phyloP scores from a whole-genome alignment of 805 yeast species.

The Barnettozyma sp. region DNA sequence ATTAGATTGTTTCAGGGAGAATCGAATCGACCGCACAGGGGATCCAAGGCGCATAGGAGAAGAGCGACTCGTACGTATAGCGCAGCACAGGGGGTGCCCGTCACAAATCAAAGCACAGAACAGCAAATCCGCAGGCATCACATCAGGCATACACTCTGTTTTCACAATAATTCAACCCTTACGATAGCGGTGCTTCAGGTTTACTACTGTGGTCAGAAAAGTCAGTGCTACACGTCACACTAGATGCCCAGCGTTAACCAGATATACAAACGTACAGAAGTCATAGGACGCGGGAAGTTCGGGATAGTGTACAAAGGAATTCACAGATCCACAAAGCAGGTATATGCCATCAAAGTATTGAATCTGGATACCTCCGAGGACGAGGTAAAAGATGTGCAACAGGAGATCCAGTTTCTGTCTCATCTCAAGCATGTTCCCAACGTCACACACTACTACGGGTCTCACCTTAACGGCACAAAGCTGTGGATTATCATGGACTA shows the following conservation, averaged over 20 bases:
- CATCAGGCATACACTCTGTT: no score
- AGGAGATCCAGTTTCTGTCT: conserved; percentile 80
- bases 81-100: no score
- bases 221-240: no score
- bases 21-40: no score
- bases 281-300: conserved; percentile 93
- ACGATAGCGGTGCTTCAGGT: no score
- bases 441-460: conserved; percentile 84
- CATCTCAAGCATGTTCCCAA: conserved; percentile 83
- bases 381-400: conserved; percentile 91
- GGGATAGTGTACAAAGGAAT: conserved; percentile 93
- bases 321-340: conserved; percentile 58
- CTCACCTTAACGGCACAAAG: conserved; percentile 11
- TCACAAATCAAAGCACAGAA: no score
- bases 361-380: conserved; percentile 90
- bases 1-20: no score
- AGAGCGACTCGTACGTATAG: no score
- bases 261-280: conserved; percentile 73
- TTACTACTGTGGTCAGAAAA: no score
- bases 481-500: conserved; percentile 68
- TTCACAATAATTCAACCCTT: no score
- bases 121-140: no score
- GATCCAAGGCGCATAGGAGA: no score
- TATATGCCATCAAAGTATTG: conserved; percentile 88
- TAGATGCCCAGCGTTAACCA: conserved; percentile 26